Percentiles rank a stretch among this genome's conserved stretches.
phyloP scores from a whole-genome alignment of 2,329 filamentous ascomycete species.

The Fusarium sp. region DNA sequence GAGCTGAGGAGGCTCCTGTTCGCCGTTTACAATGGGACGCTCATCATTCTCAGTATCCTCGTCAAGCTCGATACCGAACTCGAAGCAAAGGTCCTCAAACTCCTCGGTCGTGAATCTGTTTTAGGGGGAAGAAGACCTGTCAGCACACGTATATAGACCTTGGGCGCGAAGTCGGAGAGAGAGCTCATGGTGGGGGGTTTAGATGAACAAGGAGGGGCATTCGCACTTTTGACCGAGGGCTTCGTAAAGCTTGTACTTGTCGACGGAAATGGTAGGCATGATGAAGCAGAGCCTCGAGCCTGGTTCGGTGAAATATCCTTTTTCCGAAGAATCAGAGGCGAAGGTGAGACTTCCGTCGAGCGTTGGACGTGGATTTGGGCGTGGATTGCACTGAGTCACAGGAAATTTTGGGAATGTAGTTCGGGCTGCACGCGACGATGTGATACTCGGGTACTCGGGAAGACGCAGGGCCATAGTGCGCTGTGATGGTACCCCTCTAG shows the following conservation, averaged over 20 bases:
- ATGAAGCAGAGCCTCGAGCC: conserved; percentile 48
- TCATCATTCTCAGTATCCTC: conserved; percentile 88
- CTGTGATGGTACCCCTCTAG: conserved; percentile 32
- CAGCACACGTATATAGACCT: conserved; percentile 21
- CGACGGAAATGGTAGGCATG: conserved; percentile 97
- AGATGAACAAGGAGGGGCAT: conserved; percentile 38
- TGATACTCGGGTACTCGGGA: conserved; percentile 29
- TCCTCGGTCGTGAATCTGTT: conserved; percentile 87
- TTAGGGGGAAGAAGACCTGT: conserved; percentile 24
- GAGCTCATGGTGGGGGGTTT: conserved; percentile 35
- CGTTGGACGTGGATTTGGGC: conserved; percentile 36
- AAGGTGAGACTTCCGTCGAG: conserved; percentile 35
- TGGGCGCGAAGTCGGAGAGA: conserved; percentile 35
- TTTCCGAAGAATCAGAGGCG: conserved; percentile 32
- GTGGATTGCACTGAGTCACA: conserved; percentile 54
- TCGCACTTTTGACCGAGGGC: conserved; percentile 85
- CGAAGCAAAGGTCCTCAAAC: conserved; percentile 98
- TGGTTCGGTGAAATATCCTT: conserved; percentile 25
- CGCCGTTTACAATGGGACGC: conserved; percentile 78
- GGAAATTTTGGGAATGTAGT: conserved; percentile 52
- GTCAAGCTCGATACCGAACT: conserved; percentile 97
- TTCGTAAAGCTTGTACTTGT: conserved; percentile 96
- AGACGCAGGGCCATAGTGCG: background rate
- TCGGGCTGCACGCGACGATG: conserved; percentile 14
- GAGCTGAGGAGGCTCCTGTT: conserved; percentile 89